phyloP scores from a whole-genome alignment of 2,329 filamentous ascomycete genomes.

The Zasmidium cellare region DNA sequence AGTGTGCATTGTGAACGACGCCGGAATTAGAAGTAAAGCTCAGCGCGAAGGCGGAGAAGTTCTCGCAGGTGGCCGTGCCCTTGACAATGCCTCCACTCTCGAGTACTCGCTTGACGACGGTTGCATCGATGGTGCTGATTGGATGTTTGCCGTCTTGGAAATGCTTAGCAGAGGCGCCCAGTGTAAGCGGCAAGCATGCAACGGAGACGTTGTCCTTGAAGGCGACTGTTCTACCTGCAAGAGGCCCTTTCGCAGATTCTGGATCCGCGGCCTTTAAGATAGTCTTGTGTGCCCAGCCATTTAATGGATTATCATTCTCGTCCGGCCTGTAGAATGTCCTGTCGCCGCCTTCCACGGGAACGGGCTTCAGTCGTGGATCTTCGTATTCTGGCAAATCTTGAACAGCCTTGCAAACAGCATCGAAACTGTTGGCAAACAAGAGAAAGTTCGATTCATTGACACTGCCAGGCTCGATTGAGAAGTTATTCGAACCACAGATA shows the following conservation, averaged over 20 bases:
- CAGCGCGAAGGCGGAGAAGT: conserved; percentile 45
- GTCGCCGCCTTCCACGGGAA: conserved; percentile 24
- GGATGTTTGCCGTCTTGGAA: conserved; percentile 41
- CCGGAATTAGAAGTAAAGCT: conserved; percentile 48
- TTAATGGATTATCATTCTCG: conserved; percentile 41
- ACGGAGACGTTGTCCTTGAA: conserved; percentile 53
- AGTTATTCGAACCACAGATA: conserved; percentile 25
- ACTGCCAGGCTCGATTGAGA: conserved; percentile 22
- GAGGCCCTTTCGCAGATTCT: conserved; percentile 17
- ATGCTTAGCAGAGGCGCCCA: conserved; percentile 42
- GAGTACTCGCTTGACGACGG: conserved; percentile 45
- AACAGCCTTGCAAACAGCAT: conserved; percentile 29
- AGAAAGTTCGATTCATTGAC: conserved; percentile 27
- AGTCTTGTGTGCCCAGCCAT: conserved; percentile 45
- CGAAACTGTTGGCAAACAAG: conserved; percentile 31
- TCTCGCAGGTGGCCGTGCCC: conserved; percentile 51
- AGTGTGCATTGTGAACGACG: conserved; percentile 44
- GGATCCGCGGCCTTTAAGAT: conserved; percentile 31
- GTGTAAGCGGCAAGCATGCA: conserved; percentile 45
- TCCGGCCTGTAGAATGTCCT: conserved; percentile 27
- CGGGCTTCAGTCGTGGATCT: conserved; percentile 36
- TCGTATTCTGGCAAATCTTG: conserved; percentile 38
- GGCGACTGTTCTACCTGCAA: conserved; percentile 37
- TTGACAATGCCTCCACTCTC: conserved; percentile 44
- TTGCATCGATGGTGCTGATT: conserved; percentile 44